Evolutionary conservation across 371 early-diverging fungal species (phyloP).

Genomic region (Syncephalastrum racemosum): DNA sequence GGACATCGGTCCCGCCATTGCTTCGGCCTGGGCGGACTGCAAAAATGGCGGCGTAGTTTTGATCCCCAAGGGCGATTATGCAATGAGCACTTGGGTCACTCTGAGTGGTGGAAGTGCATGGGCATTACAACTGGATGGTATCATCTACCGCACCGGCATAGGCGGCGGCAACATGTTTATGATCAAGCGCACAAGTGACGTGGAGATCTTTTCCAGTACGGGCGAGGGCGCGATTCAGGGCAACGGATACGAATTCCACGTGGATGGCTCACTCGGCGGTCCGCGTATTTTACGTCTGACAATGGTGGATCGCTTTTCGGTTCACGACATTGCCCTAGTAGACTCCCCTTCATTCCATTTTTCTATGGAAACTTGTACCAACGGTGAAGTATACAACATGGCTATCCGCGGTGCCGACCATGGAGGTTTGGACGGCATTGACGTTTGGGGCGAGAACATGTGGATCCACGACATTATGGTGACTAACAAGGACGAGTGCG

Average conservation of each 20-base stretch:
- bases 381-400: slow-evolving; percentile 9
- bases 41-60: slow-evolving; percentile 1
- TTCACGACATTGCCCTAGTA: neutral
- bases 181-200: slow-evolving; percentile 8
- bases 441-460: slow-evolving; percentile 9
- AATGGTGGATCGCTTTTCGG: slow-evolving; percentile 9
- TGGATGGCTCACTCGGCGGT: neutral
- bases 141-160: slow-evolving; percentile 4
- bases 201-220: slow-evolving; percentile 5
- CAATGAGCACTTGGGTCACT: slow-evolving; percentile 6
- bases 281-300: slow-evolving; percentile 7
- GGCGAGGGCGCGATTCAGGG: slow-evolving; percentile 8
- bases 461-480: slow-evolving; percentile 10
- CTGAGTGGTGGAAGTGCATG: slow-evolving; percentile 1
- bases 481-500: slow-evolving; percentile 8
- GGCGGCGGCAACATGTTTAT: slow-evolving; percentile 9
- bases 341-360: slow-evolving; percentile 5
- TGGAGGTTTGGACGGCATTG: slow-evolving; percentile 8
- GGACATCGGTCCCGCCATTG: neutral
- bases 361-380: slow-evolving; percentile 7
- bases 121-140: slow-evolving; percentile 8
- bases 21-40: slow-evolving; percentile 1
- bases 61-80: slow-evolving; percentile 9
- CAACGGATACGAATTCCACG: slow-evolving; percentile 10
- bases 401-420: slow-evolving; percentile 6